phyloP scores from a whole-genome alignment of 1,284 basidiomycete genomes.

The Heterobasidion occidentale region DNA sequence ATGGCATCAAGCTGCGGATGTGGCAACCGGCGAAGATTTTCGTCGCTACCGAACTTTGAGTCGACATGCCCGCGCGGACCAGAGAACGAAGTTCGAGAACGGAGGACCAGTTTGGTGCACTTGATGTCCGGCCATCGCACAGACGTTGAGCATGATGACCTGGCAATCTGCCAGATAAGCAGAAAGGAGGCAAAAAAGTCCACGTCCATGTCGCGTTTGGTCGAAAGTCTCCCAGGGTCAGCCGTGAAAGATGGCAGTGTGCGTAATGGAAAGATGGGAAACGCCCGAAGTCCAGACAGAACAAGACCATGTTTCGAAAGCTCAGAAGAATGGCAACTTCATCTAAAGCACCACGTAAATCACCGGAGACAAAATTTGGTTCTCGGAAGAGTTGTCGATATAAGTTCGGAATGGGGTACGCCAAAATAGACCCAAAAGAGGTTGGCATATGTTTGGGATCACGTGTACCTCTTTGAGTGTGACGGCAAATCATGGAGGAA shows the following conservation, averaged over 20 bases:
- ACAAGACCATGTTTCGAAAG: not conserved
- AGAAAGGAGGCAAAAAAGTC: not conserved
- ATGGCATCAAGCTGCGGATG: not conserved
- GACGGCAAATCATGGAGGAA: slow-evolving; percentile 50
- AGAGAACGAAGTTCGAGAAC: not conserved
- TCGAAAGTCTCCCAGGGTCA: not conserved
- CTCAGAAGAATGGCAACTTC: no score
- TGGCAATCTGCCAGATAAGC: not conserved
- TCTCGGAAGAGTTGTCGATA: no score
- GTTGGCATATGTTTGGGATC: no score
- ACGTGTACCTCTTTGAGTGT: no score
- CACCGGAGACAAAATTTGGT: no score
- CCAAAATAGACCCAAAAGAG: no score
- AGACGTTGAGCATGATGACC: not conserved
- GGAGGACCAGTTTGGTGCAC: not conserved
- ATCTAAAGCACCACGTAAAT: no score
- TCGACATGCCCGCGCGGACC: not conserved
- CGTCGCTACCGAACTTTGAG: not conserved
- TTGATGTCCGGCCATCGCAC: slow-evolving; percentile 3
- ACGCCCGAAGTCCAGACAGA: not conserved
- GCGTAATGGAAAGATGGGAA: not conserved
- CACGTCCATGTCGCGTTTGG: not conserved
- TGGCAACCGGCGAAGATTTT: not conserved
- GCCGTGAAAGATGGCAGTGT: not conserved
- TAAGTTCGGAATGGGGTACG: no score